Evolutionary conservation across 225 moss, liverwort and hornwort genomes (phyloP), one percentile per base, ranked within the genome.

Genomic region (Ulota crispa): DNA sequence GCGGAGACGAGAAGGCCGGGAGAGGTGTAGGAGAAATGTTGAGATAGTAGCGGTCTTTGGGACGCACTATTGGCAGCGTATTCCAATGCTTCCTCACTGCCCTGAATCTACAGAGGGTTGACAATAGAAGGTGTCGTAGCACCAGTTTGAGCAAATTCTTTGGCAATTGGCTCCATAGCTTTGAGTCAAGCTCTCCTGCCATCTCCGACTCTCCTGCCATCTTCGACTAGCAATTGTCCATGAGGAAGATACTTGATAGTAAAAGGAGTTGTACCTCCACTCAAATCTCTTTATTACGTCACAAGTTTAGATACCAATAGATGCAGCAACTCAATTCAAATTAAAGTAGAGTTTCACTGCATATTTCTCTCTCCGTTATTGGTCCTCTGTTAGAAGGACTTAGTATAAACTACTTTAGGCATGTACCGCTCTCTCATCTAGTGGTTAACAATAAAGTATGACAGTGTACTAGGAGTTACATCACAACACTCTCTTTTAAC

Each of bases 81-180:
- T 86, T 86, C 86, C 82, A 86, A 26, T 75, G 53, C 70, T 79
- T 79, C 70, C 64, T 82, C 34, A 86, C 78, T 19, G 55, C 64
- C 69, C 82, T 75, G 64, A 86, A 86, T 69, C 18, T 79, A 63
- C 75, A 86, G 23, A 86, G 75, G 27, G 75, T 45, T 8, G 75
- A 78, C 23, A 86, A 36, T 10, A 82, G 79, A 64, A 86, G 82
- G 26, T 45, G 55, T 19, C 61, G 79, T 63, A 82, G 66, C 45
- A 78, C 79, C 5, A 64, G 63, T 26, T 63, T 62, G 18, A 86
- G 79, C 8, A 86, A 23, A 28, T 86, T 79, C 21, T 64, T 56
- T 28, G 82, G 86, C 27, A 86, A 61, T 10, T 63, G 7, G 75
- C 82, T 75, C 82, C 82, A 86, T 28, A 78, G 41, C 9, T 32